These are phyloP conservation scores for Aphanomyces invadans DNA, from an alignment of 352 stramenopile species.

Conservation along the genomic window DNA sequence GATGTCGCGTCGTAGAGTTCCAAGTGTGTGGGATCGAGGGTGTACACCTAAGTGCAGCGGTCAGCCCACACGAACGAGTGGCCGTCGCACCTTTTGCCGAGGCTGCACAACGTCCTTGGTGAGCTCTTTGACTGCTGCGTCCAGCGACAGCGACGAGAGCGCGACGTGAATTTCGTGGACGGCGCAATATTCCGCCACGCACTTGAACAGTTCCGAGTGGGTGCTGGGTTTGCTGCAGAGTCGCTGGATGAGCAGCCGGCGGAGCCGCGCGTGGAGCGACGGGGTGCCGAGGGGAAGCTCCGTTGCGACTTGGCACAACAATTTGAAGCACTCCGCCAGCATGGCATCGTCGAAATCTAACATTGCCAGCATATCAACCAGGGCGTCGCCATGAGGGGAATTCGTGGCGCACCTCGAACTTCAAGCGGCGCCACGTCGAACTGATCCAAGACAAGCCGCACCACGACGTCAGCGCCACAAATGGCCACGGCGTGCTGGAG, in stretches of 20 bases:
- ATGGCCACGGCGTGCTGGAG: conserved; percentile 73
- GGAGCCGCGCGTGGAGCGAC: conserved; percentile 34
- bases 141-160: conserved; percentile 50
- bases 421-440: conserved; percentile 64
- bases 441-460: conserved; percentile 59
- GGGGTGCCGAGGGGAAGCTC: conserved; percentile 46
- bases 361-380: conserved; percentile 33
- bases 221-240: conserved; percentile 71
- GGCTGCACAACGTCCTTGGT: conserved; percentile 64
- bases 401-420: neutral
- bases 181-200: conserved; percentile 72
- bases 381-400: conserved; percentile 24
- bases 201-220: conserved; percentile 80
- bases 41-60: conserved; percentile 32
- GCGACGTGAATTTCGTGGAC: conserved; percentile 69
- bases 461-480: conserved; percentile 64
- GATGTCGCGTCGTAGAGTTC: conserved; percentile 82
- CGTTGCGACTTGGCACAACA: conserved; percentile 67
- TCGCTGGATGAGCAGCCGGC: conserved; percentile 63
- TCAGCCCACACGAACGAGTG: neutral
- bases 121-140: conserved; percentile 59
- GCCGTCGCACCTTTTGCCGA: conserved; percentile 12
- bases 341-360: conserved; percentile 42
- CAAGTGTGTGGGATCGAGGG: conserved; percentile 69
- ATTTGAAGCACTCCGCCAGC: conserved; percentile 67